These are phyloP conservation scores for Leishmania turanica DNA, from an alignment of 208 protist species.

Conservation along the genomic window DNA sequence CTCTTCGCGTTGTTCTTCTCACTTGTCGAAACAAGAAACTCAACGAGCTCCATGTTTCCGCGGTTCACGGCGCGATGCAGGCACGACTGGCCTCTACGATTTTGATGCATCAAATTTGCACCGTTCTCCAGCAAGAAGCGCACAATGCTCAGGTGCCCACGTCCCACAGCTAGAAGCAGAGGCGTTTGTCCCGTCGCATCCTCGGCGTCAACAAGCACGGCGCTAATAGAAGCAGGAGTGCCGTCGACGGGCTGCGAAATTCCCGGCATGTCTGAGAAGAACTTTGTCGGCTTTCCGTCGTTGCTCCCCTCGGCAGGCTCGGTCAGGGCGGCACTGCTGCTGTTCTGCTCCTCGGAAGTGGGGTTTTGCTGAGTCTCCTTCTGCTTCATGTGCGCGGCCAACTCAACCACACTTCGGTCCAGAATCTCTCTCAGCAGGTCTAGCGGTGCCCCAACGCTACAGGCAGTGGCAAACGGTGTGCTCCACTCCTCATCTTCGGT, in stretches of 20 bases:
- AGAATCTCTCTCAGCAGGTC: constrained; percentile 65
- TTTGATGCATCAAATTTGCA: constrained; percentile 65
- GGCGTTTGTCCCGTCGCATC: constrained; percentile 79
- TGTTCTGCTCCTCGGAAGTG: background rate
- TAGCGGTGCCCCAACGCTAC: constrained; percentile 70
- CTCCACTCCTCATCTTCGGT: constrained; percentile 72
- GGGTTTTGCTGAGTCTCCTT: constrained; percentile 1
- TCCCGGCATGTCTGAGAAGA: background rate
- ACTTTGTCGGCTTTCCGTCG: background rate
- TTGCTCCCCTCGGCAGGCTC: background rate
- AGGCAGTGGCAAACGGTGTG: constrained; percentile 83
- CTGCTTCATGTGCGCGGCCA: constrained; percentile 24
- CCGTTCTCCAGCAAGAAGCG: constrained; percentile 71
- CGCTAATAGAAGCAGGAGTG: constrained; percentile 3
- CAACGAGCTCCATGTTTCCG: constrained; percentile 73
- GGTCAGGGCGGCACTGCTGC: background rate
- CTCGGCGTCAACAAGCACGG: constrained; percentile 39
- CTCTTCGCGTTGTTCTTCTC: constrained; percentile 37
- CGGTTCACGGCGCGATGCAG: constrained; percentile 84
- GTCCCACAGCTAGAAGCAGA: constrained; percentile 62
- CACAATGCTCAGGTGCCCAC: constrained; percentile 60
- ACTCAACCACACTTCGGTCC: constrained; percentile 37
- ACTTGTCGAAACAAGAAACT: constrained; percentile 71
- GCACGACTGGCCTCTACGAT: constrained; percentile 71
- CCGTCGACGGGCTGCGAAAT: constrained; percentile 1